Percentiles rank a stretch among this genome's conserved stretches.
Evolutionary conservation across 257 asterid species (phyloP).

Genomic region (Scutellaria minor): DNA sequence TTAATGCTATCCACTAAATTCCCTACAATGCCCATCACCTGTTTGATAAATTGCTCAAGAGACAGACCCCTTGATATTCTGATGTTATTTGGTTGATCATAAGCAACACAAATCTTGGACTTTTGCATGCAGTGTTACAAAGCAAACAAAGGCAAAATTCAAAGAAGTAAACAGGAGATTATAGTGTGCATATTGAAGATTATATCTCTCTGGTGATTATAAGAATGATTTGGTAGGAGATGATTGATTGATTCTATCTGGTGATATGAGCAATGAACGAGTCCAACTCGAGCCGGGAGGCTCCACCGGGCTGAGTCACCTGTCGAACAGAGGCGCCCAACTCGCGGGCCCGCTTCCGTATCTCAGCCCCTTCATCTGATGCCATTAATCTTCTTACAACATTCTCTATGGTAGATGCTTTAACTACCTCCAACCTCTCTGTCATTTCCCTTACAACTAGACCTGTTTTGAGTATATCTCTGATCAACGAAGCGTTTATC

Average conservation of each 20-base stretch:
- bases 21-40: too few species aligned
- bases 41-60: too few species aligned
- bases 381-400: constrained; percentile 35
- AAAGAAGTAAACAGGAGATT: too few species aligned
- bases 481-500: constrained; percentile 25
- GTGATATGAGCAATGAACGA: constrained; percentile 38
- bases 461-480: constrained; percentile 33
- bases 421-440: constrained; percentile 18
- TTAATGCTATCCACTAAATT: too few species aligned
- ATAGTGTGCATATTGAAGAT: too few species aligned
- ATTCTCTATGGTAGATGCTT: constrained; percentile 19
- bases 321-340: constrained; percentile 25
- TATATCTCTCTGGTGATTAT: too few species aligned
- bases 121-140: too few species aligned
- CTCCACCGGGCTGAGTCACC: constrained; percentile 37
- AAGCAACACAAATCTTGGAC: too few species aligned
- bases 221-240: background rate
- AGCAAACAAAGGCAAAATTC: too few species aligned
- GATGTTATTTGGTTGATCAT: too few species aligned
- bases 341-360: constrained; percentile 33
- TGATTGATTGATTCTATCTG: constrained; percentile 20
- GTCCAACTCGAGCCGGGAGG: constrained; percentile 35
- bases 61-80: too few species aligned
- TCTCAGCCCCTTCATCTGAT: constrained; percentile 40
- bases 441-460: constrained; percentile 37